Conservation (phyloP, 1,284 basidiomycete genomes). For the Cystobasidiaceae sp. region DNA sequence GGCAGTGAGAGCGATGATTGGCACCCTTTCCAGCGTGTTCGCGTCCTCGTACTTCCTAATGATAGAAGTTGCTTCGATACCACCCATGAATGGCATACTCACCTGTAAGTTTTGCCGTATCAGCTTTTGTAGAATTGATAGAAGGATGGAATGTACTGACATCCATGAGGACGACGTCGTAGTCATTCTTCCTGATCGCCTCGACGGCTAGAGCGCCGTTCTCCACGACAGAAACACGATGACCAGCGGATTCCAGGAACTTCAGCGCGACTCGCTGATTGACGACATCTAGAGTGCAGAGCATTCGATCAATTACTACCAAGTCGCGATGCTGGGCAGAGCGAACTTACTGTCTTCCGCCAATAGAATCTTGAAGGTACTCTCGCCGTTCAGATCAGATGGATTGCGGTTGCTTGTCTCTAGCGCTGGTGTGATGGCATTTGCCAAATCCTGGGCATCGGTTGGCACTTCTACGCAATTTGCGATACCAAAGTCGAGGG, state of each 20-base stretch:
- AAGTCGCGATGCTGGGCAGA: background rate
- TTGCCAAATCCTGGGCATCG: conserved; percentile 78
- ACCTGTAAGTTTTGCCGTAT: background rate
- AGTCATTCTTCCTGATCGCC: conserved; percentile 72
- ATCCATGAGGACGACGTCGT: conserved; percentile 61
- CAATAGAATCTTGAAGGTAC: conserved; percentile 86
- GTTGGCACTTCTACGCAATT: conserved; percentile 89
- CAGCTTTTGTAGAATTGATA: conserved; percentile 73
- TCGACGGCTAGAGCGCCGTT: conserved; percentile 89
- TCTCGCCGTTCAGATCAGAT: conserved; percentile 53
- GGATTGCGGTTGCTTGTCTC: conserved; percentile 57
- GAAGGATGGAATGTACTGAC: conserved; percentile 55
- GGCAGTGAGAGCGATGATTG: conserved; percentile 76
- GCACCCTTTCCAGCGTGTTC: conserved; percentile 66
- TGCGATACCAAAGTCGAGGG: conserved; percentile 59
- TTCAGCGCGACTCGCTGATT: conserved; percentile 97
- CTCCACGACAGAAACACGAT: conserved; percentile 93
- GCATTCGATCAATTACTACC: background rate
- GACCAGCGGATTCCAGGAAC: conserved; percentile 94
- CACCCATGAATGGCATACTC: conserved; percentile 95
- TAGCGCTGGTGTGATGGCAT: conserved; percentile 87
- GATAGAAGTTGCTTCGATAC: conserved; percentile 81
- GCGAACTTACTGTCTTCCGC: conserved; percentile 73
- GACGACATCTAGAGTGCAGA: conserved; percentile 64
- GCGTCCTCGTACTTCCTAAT: conserved; percentile 68